A percentile compares a stretch with the other conserved stretches of the same genome.
These are phyloP conservation scores for Fusarium nisikadoi DNA, from an alignment of 2,329 filamentous ascomycete genomes.

Conservation along the genomic window DNA sequence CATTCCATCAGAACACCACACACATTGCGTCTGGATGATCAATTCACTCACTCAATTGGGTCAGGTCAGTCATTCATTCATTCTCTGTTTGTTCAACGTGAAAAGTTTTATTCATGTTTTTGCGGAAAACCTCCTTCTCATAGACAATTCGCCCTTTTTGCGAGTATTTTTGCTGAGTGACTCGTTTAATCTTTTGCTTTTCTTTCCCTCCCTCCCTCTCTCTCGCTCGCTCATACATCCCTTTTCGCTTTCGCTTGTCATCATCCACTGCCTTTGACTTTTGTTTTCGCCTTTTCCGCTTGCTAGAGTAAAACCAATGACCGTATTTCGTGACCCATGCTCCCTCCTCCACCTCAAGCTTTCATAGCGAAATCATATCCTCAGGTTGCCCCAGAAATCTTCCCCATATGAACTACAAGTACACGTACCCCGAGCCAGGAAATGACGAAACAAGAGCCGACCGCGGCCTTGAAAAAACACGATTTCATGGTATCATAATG, in stretches of 20 bases:
- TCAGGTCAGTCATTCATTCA: background rate
- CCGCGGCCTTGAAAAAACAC: constrained; percentile 34
- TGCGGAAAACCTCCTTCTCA: constrained; percentile 35
- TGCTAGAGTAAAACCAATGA: constrained; percentile 26
- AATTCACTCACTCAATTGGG: background rate
- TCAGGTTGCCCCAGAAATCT: constrained; percentile 44
- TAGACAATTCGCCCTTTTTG: constrained; percentile 42
- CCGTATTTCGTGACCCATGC: constrained; percentile 18
- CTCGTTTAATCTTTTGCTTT: constrained; percentile 35
- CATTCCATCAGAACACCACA: constrained; percentile 15
- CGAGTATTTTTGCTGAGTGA: constrained; percentile 40
- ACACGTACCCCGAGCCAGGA: constrained; percentile 42
- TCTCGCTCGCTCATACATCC: background rate
- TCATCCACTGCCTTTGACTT: constrained; percentile 35
- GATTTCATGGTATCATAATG: constrained; percentile 48
- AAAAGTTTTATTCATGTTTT: constrained; percentile 46
- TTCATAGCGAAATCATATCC: constrained; percentile 29
- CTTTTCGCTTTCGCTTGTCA: constrained; percentile 20
- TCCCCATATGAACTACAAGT: constrained; percentile 40
- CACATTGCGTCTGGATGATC: constrained; percentile 1
- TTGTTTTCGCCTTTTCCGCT: constrained; percentile 32
- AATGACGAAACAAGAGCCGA: constrained; percentile 34
- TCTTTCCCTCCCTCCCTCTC: background rate
- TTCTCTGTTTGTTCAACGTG: background rate
- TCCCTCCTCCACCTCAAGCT: constrained; percentile 2